A percentile compares a stretch with the other conserved stretches of the same genome.
Conservation (phyloP, 257 asterid genomes). For the Lantana camara region DNA sequence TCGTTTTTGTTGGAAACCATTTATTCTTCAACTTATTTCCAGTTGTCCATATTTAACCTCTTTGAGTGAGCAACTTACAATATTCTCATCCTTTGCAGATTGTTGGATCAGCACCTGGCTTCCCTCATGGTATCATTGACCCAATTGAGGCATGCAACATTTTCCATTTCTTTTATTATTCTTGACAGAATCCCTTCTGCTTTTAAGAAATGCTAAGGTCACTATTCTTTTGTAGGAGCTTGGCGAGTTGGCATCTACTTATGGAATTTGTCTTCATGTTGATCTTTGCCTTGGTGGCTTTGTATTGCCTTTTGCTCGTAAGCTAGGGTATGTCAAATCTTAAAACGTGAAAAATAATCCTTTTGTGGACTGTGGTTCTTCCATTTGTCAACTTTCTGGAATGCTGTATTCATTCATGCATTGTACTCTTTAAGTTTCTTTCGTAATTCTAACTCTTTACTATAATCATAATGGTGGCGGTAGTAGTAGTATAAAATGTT, state of each 20-base stretch:
- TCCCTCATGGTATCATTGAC: slow-evolving; percentile 99
- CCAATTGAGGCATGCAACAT: slow-evolving; percentile 82
- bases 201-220: slow-evolving; percentile 21
- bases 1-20: not conserved
- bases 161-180: slow-evolving; percentile 19
- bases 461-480: no score
- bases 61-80: slow-evolving; percentile 6
- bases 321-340: slow-evolving; percentile 74
- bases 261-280: slow-evolving; percentile 83
- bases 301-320: slow-evolving; percentile 97
- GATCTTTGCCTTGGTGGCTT: slow-evolving; percentile 99
- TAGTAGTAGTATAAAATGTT: no score
- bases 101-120: slow-evolving; percentile 99
- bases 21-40: not conserved
- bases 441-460: not conserved
- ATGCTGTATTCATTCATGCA: not conserved
- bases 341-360: slow-evolving; percentile 3
- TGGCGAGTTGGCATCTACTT: slow-evolving; percentile 76
- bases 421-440: not conserved
- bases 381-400: no score
- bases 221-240: slow-evolving; percentile 64
- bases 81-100: slow-evolving; percentile 51
- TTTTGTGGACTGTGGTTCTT: not conserved
- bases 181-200: slow-evolving; percentile 15
- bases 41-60: slow-evolving; percentile 7